These are phyloP conservation scores for Wickerhamiella vanderwaltii DNA, from an alignment of 805 yeast genomes.

Conservation along the genomic window DNA sequence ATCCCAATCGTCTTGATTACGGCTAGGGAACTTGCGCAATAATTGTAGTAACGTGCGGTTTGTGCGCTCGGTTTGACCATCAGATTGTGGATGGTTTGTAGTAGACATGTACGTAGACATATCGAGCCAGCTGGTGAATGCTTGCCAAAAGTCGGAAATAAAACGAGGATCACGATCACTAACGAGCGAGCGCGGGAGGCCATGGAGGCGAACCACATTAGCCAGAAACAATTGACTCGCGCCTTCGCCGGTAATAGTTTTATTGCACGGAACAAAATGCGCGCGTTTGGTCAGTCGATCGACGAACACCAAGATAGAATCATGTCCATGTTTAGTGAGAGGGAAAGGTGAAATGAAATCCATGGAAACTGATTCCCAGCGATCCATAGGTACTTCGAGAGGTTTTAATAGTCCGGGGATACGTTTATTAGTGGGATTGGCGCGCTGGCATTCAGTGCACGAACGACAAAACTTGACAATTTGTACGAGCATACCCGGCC, in stretches of 20 bases:
- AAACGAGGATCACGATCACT: conserved; percentile 4
- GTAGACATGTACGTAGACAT: neutral
- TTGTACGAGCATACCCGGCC: neutral
- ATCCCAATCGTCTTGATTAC: neutral
- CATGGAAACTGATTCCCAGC: conserved; percentile 1
- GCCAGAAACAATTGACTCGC: neutral
- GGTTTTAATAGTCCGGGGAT: neutral
- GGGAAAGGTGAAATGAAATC: neutral
- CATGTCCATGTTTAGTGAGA: neutral
- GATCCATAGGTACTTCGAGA: neutral
- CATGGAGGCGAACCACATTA: neutral
- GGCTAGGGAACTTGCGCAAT: neutral
- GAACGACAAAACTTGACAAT: neutral
- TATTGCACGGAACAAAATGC: neutral
- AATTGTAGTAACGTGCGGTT: neutral
- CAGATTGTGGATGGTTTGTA: neutral
- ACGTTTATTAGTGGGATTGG: neutral
- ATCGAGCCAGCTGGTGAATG: neutral
- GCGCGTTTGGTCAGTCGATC: conserved; percentile 8
- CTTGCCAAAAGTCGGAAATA: neutral
- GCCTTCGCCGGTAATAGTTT: neutral
- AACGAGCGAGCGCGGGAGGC: neutral
- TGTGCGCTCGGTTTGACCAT: neutral
- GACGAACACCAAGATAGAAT: neutral
- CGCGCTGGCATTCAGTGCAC: neutral